These are phyloP conservation scores for Acanthamoeba healyi DNA, from an alignment of 208 protist species.

Conservation along the genomic window DNA sequence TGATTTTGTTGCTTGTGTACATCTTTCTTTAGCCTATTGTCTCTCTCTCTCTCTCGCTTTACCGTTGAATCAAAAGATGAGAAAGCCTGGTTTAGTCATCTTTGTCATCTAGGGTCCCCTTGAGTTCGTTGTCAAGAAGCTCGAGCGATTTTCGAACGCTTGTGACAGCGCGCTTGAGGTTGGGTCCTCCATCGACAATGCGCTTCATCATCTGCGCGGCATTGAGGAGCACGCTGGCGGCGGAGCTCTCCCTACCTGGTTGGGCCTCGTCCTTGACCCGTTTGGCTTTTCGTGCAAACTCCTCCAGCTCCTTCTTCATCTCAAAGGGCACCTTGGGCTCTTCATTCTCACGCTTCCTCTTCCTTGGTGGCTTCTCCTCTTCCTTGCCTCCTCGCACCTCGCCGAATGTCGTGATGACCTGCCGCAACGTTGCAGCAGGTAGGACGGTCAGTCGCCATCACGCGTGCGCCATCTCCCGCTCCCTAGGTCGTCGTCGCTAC, in stretches of 20 bases:
- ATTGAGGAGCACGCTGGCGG: slow-evolving; percentile 15
- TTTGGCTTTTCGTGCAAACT: slow-evolving; percentile 17
- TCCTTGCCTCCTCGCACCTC: slow-evolving; percentile 8
- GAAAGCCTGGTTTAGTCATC: neutral
- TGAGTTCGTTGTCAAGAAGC: slow-evolving; percentile 42
- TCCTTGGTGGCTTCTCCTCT: slow-evolving; percentile 28
- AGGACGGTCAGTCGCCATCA: too few species aligned
- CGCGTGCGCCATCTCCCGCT: too few species aligned
- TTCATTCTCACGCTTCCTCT: slow-evolving; percentile 18
- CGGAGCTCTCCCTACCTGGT: slow-evolving; percentile 34
- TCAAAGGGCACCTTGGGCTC: slow-evolving; percentile 58
- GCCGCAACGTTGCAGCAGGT: too few species aligned
- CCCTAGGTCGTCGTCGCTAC: neutral
- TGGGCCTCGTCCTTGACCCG: slow-evolving; percentile 40
- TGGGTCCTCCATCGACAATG: slow-evolving; percentile 12
- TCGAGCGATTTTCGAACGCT: slow-evolving; percentile 52
- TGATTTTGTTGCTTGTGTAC: too few species aligned
- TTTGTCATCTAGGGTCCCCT: slow-evolving; percentile 8
- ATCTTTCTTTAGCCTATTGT: neutral
- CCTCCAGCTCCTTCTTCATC: slow-evolving; percentile 63
- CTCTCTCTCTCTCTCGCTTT: too few species aligned
- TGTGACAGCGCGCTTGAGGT: slow-evolving; percentile 38
- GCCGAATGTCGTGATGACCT: slow-evolving; percentile 11
- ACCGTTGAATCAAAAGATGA: too few species aligned
- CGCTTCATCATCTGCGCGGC: slow-evolving; percentile 57